A percentile compares a stretch with the other conserved stretches of the same genome.
Evolutionary conservation across 2,329 filamentous ascomycete genomes (phyloP).

Genomic region (Nannizzia gypsea): DNA sequence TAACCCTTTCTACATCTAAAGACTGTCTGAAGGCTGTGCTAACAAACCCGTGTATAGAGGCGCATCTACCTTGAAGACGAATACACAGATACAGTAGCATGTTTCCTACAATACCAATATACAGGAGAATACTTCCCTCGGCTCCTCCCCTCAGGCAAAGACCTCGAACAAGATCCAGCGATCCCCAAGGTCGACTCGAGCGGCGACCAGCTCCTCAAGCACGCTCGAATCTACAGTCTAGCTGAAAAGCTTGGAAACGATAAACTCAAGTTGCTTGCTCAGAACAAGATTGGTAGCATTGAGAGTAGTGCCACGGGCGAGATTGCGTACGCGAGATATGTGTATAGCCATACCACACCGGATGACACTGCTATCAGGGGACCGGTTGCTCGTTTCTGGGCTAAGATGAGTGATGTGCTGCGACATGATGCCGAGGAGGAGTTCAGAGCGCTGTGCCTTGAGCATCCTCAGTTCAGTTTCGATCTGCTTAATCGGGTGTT

Average conservation of each 20-base stretch:
- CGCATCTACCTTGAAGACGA: constrained; percentile 57
- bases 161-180: constrained; percentile 57
- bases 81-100: constrained; percentile 61
- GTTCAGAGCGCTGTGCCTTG: constrained; percentile 73
- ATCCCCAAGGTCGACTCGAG: constrained; percentile 58
- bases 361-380: constrained; percentile 64
- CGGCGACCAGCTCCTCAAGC: constrained; percentile 74
- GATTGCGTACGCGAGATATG: constrained; percentile 81
- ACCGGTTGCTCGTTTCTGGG: constrained; percentile 86
- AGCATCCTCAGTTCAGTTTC: constrained; percentile 85
- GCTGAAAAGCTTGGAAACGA: constrained; percentile 63
- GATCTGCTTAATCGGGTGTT: constrained; percentile 61
- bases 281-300: constrained; percentile 84
- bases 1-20: neutral
- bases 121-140: constrained; percentile 75
- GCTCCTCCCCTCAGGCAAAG: constrained; percentile 47
- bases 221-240: constrained; percentile 80
- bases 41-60: constrained; percentile 31
- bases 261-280: constrained; percentile 62
- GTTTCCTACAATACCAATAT: constrained; percentile 74
- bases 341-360: constrained; percentile 62
- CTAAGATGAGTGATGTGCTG: constrained; percentile 63
- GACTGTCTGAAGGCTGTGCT: neutral
- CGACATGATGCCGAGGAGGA: constrained; percentile 76
- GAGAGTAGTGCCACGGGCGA: constrained; percentile 79